Evolutionary conservation across 305 asterid species (phyloP).

Genomic region (Galium porrigens): DNA sequence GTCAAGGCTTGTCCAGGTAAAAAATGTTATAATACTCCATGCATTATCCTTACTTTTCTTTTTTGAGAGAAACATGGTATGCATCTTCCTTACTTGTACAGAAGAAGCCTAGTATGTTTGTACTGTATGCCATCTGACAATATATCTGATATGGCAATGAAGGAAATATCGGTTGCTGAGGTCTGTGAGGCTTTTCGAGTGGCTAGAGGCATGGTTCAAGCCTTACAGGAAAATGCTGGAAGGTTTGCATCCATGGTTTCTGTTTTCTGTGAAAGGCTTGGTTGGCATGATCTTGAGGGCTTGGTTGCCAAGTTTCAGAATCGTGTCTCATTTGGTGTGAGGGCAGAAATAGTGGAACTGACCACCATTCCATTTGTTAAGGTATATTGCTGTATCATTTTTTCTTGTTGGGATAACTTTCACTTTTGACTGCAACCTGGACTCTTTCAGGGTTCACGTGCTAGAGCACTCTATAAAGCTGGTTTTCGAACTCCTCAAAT

Average conservation of each 20-base stretch:
- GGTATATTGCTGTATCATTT: constrained; percentile 31
- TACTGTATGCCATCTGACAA: constrained; percentile 9
- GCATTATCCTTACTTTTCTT: not conserved
- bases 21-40: constrained; percentile 7
- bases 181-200: constrained; percentile 85
- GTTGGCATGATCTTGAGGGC: constrained; percentile 94
- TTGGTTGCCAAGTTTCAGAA: constrained; percentile 83
- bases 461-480: constrained; percentile 91
- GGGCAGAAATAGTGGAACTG: constrained; percentile 96
- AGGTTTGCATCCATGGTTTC: constrained; percentile 99
- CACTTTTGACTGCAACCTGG: constrained; percentile 3
- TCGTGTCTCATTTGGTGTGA: constrained; percentile 96
- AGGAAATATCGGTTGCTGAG: constrained; percentile 79
- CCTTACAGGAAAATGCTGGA: constrained; percentile 97
- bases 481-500: constrained; percentile 93
- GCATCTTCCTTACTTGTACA: not conserved
- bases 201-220: constrained; percentile 98
- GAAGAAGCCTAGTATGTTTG: not conserved
- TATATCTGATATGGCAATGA: constrained; percentile 22
- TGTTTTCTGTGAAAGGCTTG: constrained; percentile 97
- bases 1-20: constrained; percentile 92
- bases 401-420: not conserved
- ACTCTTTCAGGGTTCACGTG: constrained; percentile 76
- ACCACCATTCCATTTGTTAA: constrained; percentile 84
- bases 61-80: not conserved